These are phyloP conservation scores for Fonsecaea monophora DNA, from an alignment of 2,329 filamentous ascomycete species.

Conservation along the genomic window DNA sequence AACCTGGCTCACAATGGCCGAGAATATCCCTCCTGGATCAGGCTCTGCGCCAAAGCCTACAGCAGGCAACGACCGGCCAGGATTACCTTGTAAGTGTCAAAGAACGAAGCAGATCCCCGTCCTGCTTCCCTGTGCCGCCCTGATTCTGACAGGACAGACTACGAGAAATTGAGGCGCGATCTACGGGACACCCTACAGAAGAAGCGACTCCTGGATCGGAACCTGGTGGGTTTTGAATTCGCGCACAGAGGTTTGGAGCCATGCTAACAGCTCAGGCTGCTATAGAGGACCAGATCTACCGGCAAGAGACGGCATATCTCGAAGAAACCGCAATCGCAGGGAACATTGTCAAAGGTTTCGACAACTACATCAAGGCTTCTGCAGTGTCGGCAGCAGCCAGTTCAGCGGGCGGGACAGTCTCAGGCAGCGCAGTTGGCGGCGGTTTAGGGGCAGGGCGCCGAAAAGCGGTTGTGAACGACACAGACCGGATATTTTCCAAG, in stretches of 20 bases:
- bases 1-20: conserved; percentile 46
- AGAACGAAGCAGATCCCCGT: neutral
- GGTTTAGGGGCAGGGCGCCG: conserved; percentile 47
- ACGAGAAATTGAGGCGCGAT: conserved; percentile 73
- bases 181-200: conserved; percentile 71
- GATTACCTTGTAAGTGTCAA: conserved; percentile 56
- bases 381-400: conserved; percentile 52
- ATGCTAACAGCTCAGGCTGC: conserved; percentile 52
- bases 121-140: neutral
- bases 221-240: conserved; percentile 55
- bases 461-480: conserved; percentile 54
- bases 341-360: conserved; percentile 97
- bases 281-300: conserved; percentile 81
- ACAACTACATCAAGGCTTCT: conserved; percentile 94
- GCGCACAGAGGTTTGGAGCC: neutral
- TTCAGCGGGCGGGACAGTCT: conserved; percentile 60
- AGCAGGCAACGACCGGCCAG: conserved; percentile 46
- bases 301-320: conserved; percentile 85
- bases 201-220: conserved; percentile 68
- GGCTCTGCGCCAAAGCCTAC: conserved; percentile 32
- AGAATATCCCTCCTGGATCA: conserved; percentile 48
- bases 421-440: conserved; percentile 43
- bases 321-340: conserved; percentile 83
- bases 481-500: conserved; percentile 56
- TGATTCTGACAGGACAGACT: conserved; percentile 50